Base-by-base conservation (phyloP, 129 eudicot species). In the Centaurea solstitialis region DNA sequence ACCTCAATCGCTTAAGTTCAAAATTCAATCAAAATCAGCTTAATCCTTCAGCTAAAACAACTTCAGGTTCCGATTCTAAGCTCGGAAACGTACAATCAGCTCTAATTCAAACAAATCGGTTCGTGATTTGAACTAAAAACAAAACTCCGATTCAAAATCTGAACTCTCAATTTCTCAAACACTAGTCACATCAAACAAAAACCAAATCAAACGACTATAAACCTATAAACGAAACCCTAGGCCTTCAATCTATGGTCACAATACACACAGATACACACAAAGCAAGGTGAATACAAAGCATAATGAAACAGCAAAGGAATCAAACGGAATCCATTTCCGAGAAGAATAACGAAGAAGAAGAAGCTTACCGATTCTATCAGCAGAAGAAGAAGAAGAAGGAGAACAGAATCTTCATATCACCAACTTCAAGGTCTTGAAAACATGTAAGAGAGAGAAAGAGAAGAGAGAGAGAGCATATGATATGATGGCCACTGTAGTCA, bases 351-450 rank as follows among this genome's bases (percentile, higher is more conserved):
- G 57, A 47, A 74, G 1, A 10, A 62, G 30, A 66, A n/a, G n/a
- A 22, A 64, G 39, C 84, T 10, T 28, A 81, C 84, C 84, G 69
- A 80, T 73, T 61, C 50, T 80, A 57, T 38, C 30, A 73, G 80
- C 59, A 40, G 74, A 73, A 73, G 84, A 65, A 65, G 61, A 81
- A 73, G 80, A 39, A 40, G 74, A 73, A 73, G 84, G 41, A 65
- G 61, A 81, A 57, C 11, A 62, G 79, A 81, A 81, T 81, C 84
- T 81, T 74, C 84, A 81, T 74, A 81, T 66, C 75, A 81, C 37
- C 84, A 65, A 81, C 79, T 81, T 65, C 79, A 81, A 81, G 70
- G 85, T 75, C 76, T 69, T 79, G 76, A 17, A 17, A 62, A 24
- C 11, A 6, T 5, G 23, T 18, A 24, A n/a, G 50, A 71, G 26